Percentiles rank a stretch among this genome's conserved stretches.
phyloP scores from a whole-genome alignment of 345 rosid genomes.

The Camelina sativa region DNA sequence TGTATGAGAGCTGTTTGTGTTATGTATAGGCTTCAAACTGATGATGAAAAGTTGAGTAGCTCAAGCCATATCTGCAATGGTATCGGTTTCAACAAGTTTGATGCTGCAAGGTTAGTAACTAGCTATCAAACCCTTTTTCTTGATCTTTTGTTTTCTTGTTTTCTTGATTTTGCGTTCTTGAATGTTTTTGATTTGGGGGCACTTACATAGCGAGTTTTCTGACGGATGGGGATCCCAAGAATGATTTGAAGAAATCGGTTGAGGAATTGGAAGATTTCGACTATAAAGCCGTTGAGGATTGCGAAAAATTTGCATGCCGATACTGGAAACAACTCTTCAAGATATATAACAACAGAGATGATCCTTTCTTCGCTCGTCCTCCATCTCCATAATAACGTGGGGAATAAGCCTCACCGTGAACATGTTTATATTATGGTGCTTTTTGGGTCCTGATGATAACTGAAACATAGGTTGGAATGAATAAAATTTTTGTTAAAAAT shows the following conservation, averaged over 20 bases:
- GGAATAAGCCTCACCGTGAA: not conserved
- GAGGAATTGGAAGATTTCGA: constrained; percentile 54
- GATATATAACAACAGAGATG: constrained; percentile 69
- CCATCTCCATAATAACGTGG: constrained; percentile 20
- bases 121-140: not conserved
- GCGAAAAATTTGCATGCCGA: constrained; percentile 54
- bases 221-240: constrained; percentile 56
- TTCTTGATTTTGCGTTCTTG: constrained; percentile 8
- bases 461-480: too few relatives aligned
- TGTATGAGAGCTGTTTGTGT: constrained; percentile 92
- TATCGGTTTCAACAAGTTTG: constrained; percentile 73
- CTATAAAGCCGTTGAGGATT: constrained; percentile 49
- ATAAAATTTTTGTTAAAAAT: too few relatives aligned
- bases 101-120: constrained; percentile 55
- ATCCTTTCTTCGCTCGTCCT: constrained; percentile 54
- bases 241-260: constrained; percentile 64
- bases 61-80: constrained; percentile 49
- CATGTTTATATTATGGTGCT: constrained; percentile 1
- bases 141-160: not conserved
- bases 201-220: constrained; percentile 59
- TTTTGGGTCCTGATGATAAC: too few relatives aligned
- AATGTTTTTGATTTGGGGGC: constrained; percentile 51
- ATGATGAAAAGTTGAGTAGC: constrained; percentile 54
- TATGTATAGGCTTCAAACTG: constrained; percentile 66
- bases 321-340: constrained; percentile 75